Evolutionary conservation across 768 basidiomycete species (phyloP), one percentile per base, ranked within the genome.

Genomic region (Pisolithus marmoratus): DNA sequence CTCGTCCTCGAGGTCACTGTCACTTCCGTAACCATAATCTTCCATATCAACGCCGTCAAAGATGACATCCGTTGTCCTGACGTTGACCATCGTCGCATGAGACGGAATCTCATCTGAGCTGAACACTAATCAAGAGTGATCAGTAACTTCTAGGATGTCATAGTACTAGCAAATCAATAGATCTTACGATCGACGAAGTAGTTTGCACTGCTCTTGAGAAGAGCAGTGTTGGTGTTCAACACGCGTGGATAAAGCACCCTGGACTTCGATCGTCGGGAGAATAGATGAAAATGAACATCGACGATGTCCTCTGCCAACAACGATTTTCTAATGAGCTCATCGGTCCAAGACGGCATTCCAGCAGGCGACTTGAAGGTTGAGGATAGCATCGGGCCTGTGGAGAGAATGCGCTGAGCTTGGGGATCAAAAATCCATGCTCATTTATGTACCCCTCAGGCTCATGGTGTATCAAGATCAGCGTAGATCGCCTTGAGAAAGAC

Each of bases 1-100:
- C 8, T 60, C 58, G 6, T 69, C 66, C 19, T 70, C 70, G 23
- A 72, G 62, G 34, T 70, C 70, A 15, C 70, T 71, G 49, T 72
- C 70, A n/a, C 63, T 67, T 27, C 23, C 60, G 38, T 68, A 72
- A 5, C 59, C 69, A 46, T 69, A 67, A 5, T 65, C 64, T 3
- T 58, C 60, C 1, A 59, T 51, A 5, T 4, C 29, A 38, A 38
- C 31, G 20, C 46, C 8, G 14, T 19, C 44, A 8, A 54, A 53
- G 24, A 65, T 48, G 11, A 53, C 54, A 4, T 45, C 48, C 20
- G 50, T 49, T 14, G 45, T 52, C n/a, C 36, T 48, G 31, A 68
- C 55, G 12, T 61, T 57, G 43, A 54, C 24, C 27, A 60, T 49
- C 8, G 55, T 56, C 4, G 51, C 5, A 22, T 58, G 58, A 1